phyloP scores from a whole-genome alignment of 108 stramenopile genomes.

The Licmophora abbreviata region DNA sequence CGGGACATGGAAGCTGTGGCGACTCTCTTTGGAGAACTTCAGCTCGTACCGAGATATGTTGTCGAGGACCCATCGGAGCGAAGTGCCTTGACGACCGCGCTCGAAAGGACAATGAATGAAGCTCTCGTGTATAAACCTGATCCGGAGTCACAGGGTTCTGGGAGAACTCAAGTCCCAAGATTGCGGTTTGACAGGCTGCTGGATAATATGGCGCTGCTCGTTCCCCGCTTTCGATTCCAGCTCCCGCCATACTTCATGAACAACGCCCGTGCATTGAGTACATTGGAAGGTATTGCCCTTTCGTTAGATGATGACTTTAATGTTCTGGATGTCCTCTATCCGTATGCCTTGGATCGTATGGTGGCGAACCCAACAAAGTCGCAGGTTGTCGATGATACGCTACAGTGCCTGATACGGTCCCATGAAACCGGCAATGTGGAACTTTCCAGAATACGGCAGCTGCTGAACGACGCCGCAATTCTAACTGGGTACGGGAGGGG shows the following conservation, averaged over 20 bases:
- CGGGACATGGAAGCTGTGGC: slow-evolving; percentile 58
- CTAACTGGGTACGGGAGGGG: too few relatives aligned
- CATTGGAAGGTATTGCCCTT: slow-evolving; percentile 45
- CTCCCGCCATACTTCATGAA: slow-evolving; percentile 57
- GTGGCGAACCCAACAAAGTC: slow-evolving; percentile 34
- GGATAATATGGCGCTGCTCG: slow-evolving; percentile 41
- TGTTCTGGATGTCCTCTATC: slow-evolving; percentile 46
- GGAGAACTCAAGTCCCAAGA: slow-evolving; percentile 49
- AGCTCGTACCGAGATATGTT: slow-evolving; percentile 47
- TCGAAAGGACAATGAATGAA: slow-evolving; percentile 35
- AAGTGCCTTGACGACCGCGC: slow-evolving; percentile 28
- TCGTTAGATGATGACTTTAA: slow-evolving; percentile 46
- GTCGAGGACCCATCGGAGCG: slow-evolving; percentile 41
- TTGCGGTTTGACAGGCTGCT: slow-evolving; percentile 70
- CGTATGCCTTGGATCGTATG: slow-evolving; percentile 37
- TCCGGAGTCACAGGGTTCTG: not conserved
- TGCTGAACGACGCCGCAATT: slow-evolving; percentile 39
- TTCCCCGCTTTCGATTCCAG: slow-evolving; percentile 55
- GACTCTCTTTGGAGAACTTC: slow-evolving; percentile 61
- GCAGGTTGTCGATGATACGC: slow-evolving; percentile 33
- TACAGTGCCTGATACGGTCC: slow-evolving; percentile 41
- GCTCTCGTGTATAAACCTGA: slow-evolving; percentile 31
- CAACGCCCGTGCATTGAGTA: slow-evolving; percentile 43
- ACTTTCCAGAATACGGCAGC: slow-evolving; percentile 17
- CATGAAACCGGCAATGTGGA: slow-evolving; percentile 20